Evolutionary conservation across 164 flowering plant species (phyloP).

Genomic region (Stephania cephalantha): DNA sequence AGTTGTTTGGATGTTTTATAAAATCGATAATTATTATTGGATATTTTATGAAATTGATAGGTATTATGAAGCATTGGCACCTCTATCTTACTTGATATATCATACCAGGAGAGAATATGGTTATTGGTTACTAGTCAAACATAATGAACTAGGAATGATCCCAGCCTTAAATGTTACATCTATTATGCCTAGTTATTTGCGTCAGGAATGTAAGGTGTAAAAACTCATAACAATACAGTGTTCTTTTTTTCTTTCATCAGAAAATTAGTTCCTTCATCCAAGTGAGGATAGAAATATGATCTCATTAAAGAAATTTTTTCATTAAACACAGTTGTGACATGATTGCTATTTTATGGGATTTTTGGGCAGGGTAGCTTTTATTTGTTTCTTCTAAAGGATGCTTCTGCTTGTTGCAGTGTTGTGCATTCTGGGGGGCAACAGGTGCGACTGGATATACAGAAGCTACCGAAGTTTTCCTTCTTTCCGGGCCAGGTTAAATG

Average conservation of each 20-base stretch:
- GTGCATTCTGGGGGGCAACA: constrained; percentile 94
- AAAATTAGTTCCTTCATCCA: no score
- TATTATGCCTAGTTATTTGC: neutral
- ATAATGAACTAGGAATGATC: neutral
- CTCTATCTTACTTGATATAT: neutral
- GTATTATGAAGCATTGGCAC: neutral
- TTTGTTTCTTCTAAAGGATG: neutral
- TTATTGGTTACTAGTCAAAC: neutral
- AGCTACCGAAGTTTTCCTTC: constrained; percentile 60
- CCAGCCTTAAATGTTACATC: neutral
- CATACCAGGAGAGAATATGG: neutral
- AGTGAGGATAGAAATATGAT: no score
- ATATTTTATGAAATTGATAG: neutral
- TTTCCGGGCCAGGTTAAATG: constrained; percentile 90
- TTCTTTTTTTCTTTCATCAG: neutral
- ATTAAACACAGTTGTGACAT: neutral
- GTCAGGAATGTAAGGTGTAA: neutral
- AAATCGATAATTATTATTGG: neutral
- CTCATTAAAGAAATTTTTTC: no score
- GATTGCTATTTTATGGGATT: neutral
- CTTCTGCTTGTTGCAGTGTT: constrained; percentile 42
- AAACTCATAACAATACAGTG: neutral
- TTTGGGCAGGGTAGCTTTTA: neutral
- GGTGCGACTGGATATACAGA: constrained; percentile 81
- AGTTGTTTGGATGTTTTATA: neutral